Base-by-base conservation (phyloP, 164 flowering plant genomes). In the Warburgia ugandensis region DNA sequence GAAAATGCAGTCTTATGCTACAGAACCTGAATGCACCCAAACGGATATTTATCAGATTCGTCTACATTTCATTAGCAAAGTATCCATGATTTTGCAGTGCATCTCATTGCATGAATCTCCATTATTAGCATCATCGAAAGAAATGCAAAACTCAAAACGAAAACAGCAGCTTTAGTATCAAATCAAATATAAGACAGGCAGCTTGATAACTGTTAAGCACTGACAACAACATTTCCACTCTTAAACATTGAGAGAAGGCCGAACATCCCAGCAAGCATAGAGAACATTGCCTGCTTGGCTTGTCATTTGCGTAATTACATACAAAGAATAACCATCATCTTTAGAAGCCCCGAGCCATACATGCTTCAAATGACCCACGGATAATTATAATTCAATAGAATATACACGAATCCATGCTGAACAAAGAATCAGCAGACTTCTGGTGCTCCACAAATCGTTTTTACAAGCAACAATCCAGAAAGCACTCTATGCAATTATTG, bases 271-370 rank as follows among this genome's bases (percentile, higher is more conserved):
- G n/a, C n/a, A n/a, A n/a, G n/a, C n/a, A n/a, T n/a, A 21, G 17
- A 38, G 42, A 38, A 38, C 37, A 38, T n/a, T 17, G 29, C 29
- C 49, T 13, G 31, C 30, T 45, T 28, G 17, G 41, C 41, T 37
- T 12, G 32, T 45, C 26, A 45, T 25, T 45, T 38, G n/a, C n/a
- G 49, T 20, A 7, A 26, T 25, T 22, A 45, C 14, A 45, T 42
- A 42, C 46, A 50, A 50, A 50, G 40, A 50, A 36, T 35, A 35
- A 40, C 13, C 28, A 50, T 45, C 29, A 45, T 27, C 35, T 33
- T 12, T 29, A 35, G 20, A 21, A 14, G 11, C 9, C 11, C 12
- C 29, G 25, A 12, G 22, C 25, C 16, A 26, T 17, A 45, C 19
- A 27, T 2, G n/a, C 25, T 45, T 29, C 14, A 16, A 39, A 6